These are phyloP conservation scores for Claviceps paspali DNA, from an alignment of 2,329 filamentous ascomycete species.

Conservation along the genomic window DNA sequence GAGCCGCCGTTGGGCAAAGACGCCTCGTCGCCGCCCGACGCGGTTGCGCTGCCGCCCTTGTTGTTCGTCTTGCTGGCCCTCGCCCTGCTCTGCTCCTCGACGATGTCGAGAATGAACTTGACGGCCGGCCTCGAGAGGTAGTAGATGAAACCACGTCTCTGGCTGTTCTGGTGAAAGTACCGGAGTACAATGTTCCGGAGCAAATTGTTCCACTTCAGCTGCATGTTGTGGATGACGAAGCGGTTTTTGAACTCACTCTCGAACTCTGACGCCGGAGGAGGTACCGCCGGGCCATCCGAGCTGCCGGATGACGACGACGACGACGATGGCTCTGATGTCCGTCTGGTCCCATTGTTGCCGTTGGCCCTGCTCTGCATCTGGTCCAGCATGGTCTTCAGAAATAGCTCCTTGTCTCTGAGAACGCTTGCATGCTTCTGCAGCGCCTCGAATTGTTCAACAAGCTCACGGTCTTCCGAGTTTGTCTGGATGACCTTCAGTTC, in stretches of 20 bases:
- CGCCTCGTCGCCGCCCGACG: conserved; percentile 15
- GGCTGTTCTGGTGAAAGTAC: conserved; percentile 94
- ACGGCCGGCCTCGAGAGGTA: conserved; percentile 91
- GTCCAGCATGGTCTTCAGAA: conserved; percentile 41
- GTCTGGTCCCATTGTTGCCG: conserved; percentile 10
- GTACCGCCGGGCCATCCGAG: conserved; percentile 36
- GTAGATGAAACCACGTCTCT: conserved; percentile 90
- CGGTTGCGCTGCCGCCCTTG: conserved; percentile 4
- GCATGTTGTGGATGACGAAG: conserved; percentile 94
- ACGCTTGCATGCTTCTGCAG: conserved; percentile 39
- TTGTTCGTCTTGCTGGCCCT: conserved; percentile 27
- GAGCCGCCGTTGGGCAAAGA: conserved; percentile 23
- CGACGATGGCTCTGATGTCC: conserved; percentile 22
- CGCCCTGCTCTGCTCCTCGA: conserved; percentile 78
- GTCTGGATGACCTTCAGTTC: conserved; percentile 49
- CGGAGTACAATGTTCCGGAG: conserved; percentile 90
- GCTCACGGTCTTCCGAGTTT: conserved; percentile 30
- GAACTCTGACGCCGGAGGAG: conserved; percentile 62
- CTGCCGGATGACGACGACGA: conserved; percentile 2
- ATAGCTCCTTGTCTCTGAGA: conserved; percentile 40
- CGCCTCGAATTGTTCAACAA: conserved; percentile 45
- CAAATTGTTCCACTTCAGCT: conserved; percentile 97
- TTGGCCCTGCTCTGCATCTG: conserved; percentile 27
- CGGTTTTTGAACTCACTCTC: conserved; percentile 94
- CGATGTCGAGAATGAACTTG: conserved; percentile 95